These are phyloP conservation scores for Penicillium waksmanii DNA, from an alignment of 495 filamentous ascomycete genomes.

Conservation along the genomic window DNA sequence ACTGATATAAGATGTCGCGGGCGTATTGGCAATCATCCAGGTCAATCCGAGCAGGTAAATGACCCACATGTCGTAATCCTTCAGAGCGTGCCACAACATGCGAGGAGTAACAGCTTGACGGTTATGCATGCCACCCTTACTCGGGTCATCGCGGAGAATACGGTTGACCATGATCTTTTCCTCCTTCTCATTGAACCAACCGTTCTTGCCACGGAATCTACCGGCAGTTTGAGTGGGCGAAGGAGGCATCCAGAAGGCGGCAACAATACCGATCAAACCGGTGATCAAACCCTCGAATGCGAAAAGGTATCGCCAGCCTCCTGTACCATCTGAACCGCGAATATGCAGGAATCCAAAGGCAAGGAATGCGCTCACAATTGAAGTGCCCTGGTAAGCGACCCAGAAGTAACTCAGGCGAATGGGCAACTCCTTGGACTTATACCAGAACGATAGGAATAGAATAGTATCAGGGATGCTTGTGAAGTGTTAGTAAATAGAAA, in stretches of 20 bases:
- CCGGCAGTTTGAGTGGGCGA: conserved; percentile 73
- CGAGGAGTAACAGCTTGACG: conserved; percentile 51
- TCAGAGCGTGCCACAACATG: conserved; percentile 51
- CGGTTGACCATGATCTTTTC: conserved; percentile 73
- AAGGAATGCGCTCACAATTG: conserved; percentile 69
- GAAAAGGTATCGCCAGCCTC: conserved; percentile 78
- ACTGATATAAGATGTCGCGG: conserved; percentile 57
- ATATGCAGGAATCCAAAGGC: conserved; percentile 76
- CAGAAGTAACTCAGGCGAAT: conserved; percentile 71
- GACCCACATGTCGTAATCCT: conserved; percentile 57
- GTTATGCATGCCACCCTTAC: conserved; percentile 70
- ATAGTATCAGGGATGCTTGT: conserved; percentile 49
- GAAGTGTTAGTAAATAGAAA: background rate
- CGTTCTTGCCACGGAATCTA: conserved; percentile 68
- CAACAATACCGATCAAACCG: conserved; percentile 63
- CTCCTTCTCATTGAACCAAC: conserved; percentile 64
- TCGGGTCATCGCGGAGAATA: conserved; percentile 71
- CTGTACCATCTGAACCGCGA: conserved; percentile 55
- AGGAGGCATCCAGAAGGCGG: conserved; percentile 70
- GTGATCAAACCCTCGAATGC: conserved; percentile 58
- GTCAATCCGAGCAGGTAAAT: conserved; percentile 57
- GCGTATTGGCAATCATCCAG: conserved; percentile 52
- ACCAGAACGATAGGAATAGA: conserved; percentile 79
- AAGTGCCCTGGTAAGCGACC: conserved; percentile 67
- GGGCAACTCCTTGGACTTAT: conserved; percentile 69